These are phyloP conservation scores for Talaromyces trachyspermus DNA, from an alignment of 495 filamentous ascomycete genomes.

Conservation along the genomic window DNA sequence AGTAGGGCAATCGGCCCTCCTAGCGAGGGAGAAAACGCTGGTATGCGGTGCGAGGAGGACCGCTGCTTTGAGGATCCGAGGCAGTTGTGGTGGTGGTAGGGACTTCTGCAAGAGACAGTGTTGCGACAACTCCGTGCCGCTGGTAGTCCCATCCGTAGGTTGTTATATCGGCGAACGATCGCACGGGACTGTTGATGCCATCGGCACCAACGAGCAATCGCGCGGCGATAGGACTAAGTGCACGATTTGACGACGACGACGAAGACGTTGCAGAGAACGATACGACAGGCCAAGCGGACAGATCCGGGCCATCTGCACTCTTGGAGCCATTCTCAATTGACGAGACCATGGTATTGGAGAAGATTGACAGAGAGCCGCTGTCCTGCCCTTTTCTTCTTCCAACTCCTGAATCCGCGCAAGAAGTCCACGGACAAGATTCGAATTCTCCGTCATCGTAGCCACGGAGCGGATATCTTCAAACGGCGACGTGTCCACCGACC, in stretches of 20 bases:
- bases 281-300: slow-evolving; percentile 81
- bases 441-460: slow-evolving; percentile 94
- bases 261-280: slow-evolving; percentile 45
- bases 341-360: slow-evolving; percentile 68
- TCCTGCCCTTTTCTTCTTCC: slow-evolving; percentile 37
- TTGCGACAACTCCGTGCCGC: slow-evolving; percentile 85
- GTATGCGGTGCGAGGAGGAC: slow-evolving; percentile 77
- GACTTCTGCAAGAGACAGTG: slow-evolving; percentile 58
- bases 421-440: slow-evolving; percentile 74
- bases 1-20: slow-evolving; percentile 82
- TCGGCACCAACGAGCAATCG: slow-evolving; percentile 89
- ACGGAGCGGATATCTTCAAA: slow-evolving; percentile 53
- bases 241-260: slow-evolving; percentile 18
- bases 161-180: slow-evolving; percentile 78
- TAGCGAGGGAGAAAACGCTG: slow-evolving; percentile 86
- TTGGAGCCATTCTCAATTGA: slow-evolving; percentile 63
- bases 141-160: slow-evolving; percentile 90
- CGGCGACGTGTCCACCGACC: slow-evolving; percentile 43
- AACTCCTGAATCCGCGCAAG: slow-evolving; percentile 62
- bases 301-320: slow-evolving; percentile 57
- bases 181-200: slow-evolving; percentile 88
- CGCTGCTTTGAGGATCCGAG: slow-evolving; percentile 27
- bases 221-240: slow-evolving; percentile 53
- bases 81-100: slow-evolving; percentile 10
- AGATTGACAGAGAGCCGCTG: slow-evolving; percentile 43